These are phyloP conservation scores for Atkinsonella texensis DNA, from an alignment of 2,329 filamentous ascomycete genomes.

Conservation along the genomic window DNA sequence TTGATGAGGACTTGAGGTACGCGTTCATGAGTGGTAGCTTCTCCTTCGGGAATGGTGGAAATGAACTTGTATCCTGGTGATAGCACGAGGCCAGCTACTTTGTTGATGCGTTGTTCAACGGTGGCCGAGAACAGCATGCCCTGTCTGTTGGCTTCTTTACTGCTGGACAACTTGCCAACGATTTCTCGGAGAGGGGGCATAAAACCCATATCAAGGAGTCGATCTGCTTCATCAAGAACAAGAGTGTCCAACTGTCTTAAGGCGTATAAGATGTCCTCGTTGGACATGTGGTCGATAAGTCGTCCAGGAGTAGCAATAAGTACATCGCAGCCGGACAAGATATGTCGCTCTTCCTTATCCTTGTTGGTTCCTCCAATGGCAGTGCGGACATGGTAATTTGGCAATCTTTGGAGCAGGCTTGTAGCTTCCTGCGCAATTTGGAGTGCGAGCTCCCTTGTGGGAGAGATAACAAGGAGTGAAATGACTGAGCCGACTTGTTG, in stretches of 20 bases:
- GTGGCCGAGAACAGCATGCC: slow-evolving; percentile 83
- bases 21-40: slow-evolving; percentile 62
- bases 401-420: slow-evolving; percentile 58
- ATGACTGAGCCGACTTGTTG: slow-evolving; percentile 27
- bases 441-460: slow-evolving; percentile 57
- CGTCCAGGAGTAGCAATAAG: slow-evolving; percentile 73
- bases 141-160: slow-evolving; percentile 44
- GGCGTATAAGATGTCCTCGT: slow-evolving; percentile 55
- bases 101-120: slow-evolving; percentile 66
- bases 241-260: slow-evolving; percentile 61
- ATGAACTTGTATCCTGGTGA: slow-evolving; percentile 66
- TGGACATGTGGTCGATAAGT: slow-evolving; percentile 65
- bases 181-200: slow-evolving; percentile 69
- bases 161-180: slow-evolving; percentile 54
- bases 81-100: slow-evolving; percentile 58
- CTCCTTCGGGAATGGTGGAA: slow-evolving; percentile 64
- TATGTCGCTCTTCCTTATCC: slow-evolving; percentile 56
- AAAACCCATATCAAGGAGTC: slow-evolving; percentile 76
- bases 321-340: slow-evolving; percentile 63
- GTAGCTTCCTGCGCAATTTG: slow-evolving; percentile 62
- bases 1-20: slow-evolving; percentile 62
- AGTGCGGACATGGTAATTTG: slow-evolving; percentile 63
- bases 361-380: slow-evolving; percentile 74
- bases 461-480: slow-evolving; percentile 53
- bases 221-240: slow-evolving; percentile 74